phyloP scores from a whole-genome alignment of 1,284 basidiomycete genomes.

The Retiboletus fuscus region DNA sequence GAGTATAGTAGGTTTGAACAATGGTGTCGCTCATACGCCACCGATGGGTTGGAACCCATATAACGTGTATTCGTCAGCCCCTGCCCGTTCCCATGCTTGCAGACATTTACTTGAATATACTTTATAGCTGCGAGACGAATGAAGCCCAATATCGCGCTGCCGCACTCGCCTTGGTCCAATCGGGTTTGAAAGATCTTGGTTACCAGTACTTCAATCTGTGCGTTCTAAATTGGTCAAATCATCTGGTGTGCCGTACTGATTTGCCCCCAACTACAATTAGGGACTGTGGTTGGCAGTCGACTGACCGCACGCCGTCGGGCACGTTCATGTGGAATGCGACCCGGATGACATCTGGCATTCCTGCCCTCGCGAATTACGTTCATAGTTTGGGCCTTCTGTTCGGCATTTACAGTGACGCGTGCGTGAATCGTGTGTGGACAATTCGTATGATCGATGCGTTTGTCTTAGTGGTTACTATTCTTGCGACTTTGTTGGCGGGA shows the following conservation, averaged over 20 bases:
- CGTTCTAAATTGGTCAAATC: not conserved
- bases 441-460: not conserved
- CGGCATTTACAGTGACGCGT: conserved; percentile 32
- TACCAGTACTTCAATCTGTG: conserved; percentile 23
- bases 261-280: not conserved
- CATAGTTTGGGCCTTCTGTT: conserved; percentile 27
- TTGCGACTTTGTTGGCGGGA: conserved; percentile 16
- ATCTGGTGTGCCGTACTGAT: not conserved
- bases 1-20: conserved; percentile 47
- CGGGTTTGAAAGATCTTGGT: conserved; percentile 15
- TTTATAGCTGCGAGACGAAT: conserved; percentile 16
- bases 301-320: conserved; percentile 16
- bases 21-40: conserved; percentile 56
- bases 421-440: conserved; percentile 1
- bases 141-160: conserved; percentile 22
- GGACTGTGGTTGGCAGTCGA: conserved; percentile 32
- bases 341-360: conserved; percentile 27
- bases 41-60: conserved; percentile 64
- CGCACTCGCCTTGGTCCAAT: conserved; percentile 15
- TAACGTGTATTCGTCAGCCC: conserved; percentile 56
- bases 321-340: conserved; percentile 21
- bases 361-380: conserved; percentile 26
- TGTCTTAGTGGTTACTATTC: conserved; percentile 24
- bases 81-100: not conserved
- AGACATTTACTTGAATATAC: not conserved